A percentile compares a stretch with the other conserved stretches of the same genome.
These are phyloP conservation scores for Candida schatavii DNA, from an alignment of 805 yeast species.

Conservation along the genomic window DNA sequence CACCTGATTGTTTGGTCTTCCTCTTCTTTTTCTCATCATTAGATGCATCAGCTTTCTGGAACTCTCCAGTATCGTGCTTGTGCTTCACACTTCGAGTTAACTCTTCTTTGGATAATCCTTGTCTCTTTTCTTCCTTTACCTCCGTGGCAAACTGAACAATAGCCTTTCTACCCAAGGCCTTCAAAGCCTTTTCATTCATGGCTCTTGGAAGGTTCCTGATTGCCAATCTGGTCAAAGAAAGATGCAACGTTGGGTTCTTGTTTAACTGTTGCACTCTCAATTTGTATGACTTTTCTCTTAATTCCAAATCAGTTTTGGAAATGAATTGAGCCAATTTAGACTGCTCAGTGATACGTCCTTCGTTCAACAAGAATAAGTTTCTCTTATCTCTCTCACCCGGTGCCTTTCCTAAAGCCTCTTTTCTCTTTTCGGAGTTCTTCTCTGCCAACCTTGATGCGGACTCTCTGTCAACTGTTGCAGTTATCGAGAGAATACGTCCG, in stretches of 20 bases:
- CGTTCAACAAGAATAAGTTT: slow-evolving; percentile 81
- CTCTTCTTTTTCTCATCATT: slow-evolving; percentile 48
- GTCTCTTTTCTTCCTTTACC: slow-evolving; percentile 71
- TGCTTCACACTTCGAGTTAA: slow-evolving; percentile 70
- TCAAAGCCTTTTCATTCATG: slow-evolving; percentile 82
- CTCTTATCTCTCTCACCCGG: slow-evolving; percentile 81
- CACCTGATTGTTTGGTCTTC: slow-evolving; percentile 77
- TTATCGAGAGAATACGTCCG: slow-evolving; percentile 82
- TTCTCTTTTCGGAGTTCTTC: slow-evolving; percentile 68
- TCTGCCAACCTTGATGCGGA: slow-evolving; percentile 75
- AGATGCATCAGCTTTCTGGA: slow-evolving; percentile 19
- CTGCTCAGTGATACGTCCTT: slow-evolving; percentile 83
- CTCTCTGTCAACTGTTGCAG: slow-evolving; percentile 83
- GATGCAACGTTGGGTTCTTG: slow-evolving; percentile 86
- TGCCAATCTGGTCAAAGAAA: slow-evolving; percentile 93
- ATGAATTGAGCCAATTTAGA: slow-evolving; percentile 74
- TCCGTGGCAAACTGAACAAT: slow-evolving; percentile 92
- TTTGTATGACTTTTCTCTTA: slow-evolving; percentile 84
- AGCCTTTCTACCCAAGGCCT: slow-evolving; percentile 91
- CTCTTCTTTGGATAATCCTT: slow-evolving; percentile 88
- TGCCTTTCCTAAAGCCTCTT: slow-evolving; percentile 74
- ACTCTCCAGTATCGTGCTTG: slow-evolving; percentile 43
- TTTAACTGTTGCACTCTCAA: slow-evolving; percentile 86
- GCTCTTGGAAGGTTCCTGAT: slow-evolving; percentile 91
- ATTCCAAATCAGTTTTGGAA: slow-evolving; percentile 70